phyloP scores from a whole-genome alignment of 2,329 filamentous ascomycete genomes.

The Cryphonectria carpinicola region DNA sequence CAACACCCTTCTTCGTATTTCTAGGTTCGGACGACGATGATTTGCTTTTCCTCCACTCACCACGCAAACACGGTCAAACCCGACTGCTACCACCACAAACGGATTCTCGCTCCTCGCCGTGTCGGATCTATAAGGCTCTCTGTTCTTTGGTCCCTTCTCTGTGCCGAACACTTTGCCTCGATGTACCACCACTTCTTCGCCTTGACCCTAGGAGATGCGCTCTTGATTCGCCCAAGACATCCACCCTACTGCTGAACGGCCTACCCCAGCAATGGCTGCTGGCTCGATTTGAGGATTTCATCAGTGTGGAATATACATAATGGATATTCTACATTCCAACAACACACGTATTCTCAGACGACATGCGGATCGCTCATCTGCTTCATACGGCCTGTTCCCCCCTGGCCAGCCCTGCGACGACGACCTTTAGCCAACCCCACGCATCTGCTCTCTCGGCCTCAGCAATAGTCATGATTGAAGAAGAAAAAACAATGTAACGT shows the following conservation, averaged over 20 bases:
- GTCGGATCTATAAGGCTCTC: constrained; percentile 24
- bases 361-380: constrained; percentile 5
- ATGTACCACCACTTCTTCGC: constrained; percentile 23
- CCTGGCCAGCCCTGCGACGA: constrained; percentile 11
- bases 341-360: constrained; percentile 14
- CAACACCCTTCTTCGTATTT: constrained; percentile 67
- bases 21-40: constrained; percentile 98
- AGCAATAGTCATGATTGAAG: constrained; percentile 10
- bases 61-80: constrained; percentile 23
- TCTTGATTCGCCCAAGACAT: constrained; percentile 10
- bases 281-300: constrained; percentile 9
- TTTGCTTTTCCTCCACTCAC: constrained; percentile 34
- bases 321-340: constrained; percentile 21
- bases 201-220: constrained; percentile 31
- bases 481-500: constrained; percentile 14
- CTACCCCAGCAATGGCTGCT: constrained; percentile 7
- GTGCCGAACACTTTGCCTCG: constrained; percentile 35
- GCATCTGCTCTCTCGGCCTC: constrained; percentile 15
- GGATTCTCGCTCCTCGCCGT: constrained; percentile 26
- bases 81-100: constrained; percentile 17
- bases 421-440: neutral
- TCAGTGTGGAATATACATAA: constrained; percentile 25
- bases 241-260: constrained; percentile 7
- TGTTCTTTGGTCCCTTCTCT: constrained; percentile 19
- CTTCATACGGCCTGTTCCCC: constrained; percentile 10